phyloP scores from a whole-genome alignment of 1,139 yeast species.

The Kluyveromyces sp. region DNA sequence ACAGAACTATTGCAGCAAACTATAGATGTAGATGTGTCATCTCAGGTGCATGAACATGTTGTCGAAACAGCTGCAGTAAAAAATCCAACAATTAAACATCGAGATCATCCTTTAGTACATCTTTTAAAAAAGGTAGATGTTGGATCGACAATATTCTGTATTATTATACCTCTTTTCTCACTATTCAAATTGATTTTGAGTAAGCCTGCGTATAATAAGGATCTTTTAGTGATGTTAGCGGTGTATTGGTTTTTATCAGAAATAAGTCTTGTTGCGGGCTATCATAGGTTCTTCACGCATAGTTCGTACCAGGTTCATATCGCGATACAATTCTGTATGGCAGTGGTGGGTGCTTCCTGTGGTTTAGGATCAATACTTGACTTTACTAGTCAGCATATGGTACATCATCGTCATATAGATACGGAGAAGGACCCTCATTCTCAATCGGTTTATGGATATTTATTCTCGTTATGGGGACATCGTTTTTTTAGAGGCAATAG shows the following conservation, averaged over 20 bases:
- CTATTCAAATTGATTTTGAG: conserved; percentile 15
- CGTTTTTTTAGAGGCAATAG: conserved; percentile 20
- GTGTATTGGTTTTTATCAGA: conserved; percentile 37
- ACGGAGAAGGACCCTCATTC: conserved; percentile 64
- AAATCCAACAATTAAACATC: conserved; percentile 6
- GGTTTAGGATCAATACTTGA: conserved; percentile 56
- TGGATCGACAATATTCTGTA: conserved; percentile 17
- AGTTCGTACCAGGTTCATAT: conserved; percentile 39
- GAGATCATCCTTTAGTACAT: conserved; percentile 21
- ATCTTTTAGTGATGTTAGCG: conserved; percentile 30
- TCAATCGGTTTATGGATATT: conserved; percentile 27
- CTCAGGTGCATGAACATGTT: too few relatives aligned
- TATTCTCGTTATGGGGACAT: conserved; percentile 25
- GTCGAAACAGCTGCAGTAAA: background rate
- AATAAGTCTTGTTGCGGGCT: conserved; percentile 45
- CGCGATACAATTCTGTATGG: conserved; percentile 38
- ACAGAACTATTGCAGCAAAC: conserved; percentile 9
- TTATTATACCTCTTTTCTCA: conserved; percentile 18
- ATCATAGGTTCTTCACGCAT: conserved; percentile 63
- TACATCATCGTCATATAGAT: conserved; percentile 64
- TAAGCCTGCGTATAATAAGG: conserved; percentile 13
- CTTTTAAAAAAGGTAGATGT: conserved; percentile 19
- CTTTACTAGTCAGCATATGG: conserved; percentile 62
- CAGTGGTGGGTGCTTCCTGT: conserved; percentile 49
- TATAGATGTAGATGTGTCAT: too few relatives aligned